A percentile compares a stretch with the other conserved stretches of the same genome.
Conservation (phyloP, 768 basidiomycete genomes). For the Amanita exitialis region DNA sequence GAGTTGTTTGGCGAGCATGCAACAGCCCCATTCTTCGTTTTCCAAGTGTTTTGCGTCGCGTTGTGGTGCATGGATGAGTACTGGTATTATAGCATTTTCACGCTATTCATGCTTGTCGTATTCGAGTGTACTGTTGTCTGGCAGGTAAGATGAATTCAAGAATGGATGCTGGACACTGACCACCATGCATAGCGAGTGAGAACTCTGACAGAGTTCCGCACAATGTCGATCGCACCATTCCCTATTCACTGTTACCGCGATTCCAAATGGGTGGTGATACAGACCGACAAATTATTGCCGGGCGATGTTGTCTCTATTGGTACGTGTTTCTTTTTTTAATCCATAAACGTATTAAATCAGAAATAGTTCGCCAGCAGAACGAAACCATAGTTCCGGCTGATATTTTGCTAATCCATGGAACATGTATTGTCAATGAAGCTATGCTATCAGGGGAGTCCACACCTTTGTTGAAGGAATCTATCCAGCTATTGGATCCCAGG, state of each 20-base stretch:
- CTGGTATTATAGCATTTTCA: conserved; percentile 98
- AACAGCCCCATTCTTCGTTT: conserved; percentile 98
- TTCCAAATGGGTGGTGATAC: conserved; percentile 67
- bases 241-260: conserved; percentile 76
- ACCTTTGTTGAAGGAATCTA: conserved; percentile 90
- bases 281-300: conserved; percentile 82
- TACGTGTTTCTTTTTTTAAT: conserved; percentile 13
- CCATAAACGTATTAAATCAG: conserved; percentile 1
- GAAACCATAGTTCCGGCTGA: conserved; percentile 93
- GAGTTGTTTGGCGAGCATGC: conserved; percentile 94
- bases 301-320: conserved; percentile 85
- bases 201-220: conserved; percentile 91
- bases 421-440: conserved; percentile 96
- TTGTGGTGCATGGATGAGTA: conserved; percentile 98
- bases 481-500: conserved; percentile 66
- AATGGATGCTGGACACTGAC: background rate
- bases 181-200: conserved; percentile 57
- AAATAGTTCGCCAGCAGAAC: conserved; percentile 49
- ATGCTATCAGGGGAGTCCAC: conserved; percentile 99
- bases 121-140: conserved; percentile 99
- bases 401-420: conserved; percentile 84
- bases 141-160: conserved; percentile 53
- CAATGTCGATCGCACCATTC: conserved; percentile 92
- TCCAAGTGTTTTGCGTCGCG: conserved; percentile 96
- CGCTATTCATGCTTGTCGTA: conserved; percentile 94